These are phyloP conservation scores for Smithsoniella earleae DNA, from an alignment of 163 green algal species.

Conservation along the genomic window DNA sequence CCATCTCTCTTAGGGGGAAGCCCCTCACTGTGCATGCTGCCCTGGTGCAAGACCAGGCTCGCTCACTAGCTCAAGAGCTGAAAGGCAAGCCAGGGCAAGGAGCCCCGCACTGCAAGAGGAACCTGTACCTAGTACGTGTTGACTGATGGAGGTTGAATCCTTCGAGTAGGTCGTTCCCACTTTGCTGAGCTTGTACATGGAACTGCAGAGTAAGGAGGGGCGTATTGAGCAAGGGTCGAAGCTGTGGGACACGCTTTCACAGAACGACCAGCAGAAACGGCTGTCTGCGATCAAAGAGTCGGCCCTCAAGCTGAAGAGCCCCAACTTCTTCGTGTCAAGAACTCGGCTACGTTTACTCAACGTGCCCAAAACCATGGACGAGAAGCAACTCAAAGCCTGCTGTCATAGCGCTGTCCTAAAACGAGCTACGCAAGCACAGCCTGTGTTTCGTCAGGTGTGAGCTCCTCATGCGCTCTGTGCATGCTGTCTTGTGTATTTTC, in stretches of 20 bases:
- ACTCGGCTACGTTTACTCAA: slow-evolving; percentile 81
- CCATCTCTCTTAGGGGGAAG: slow-evolving; percentile 56
- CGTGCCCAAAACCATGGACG: slow-evolving; percentile 60
- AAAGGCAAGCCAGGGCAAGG: background rate
- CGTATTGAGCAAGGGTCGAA: slow-evolving; percentile 61
- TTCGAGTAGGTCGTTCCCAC: background rate
- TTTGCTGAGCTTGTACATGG: background rate
- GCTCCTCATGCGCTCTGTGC: background rate
- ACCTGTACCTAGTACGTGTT: slow-evolving; percentile 64
- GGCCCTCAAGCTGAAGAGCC: slow-evolving; percentile 75
- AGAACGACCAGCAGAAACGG: slow-evolving; percentile 45
- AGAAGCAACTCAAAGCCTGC: slow-evolving; percentile 60
- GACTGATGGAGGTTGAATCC: background rate
- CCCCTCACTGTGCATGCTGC: slow-evolving; percentile 67
- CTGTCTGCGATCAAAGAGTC: slow-evolving; percentile 54
- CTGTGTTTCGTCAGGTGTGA: slow-evolving; percentile 61
- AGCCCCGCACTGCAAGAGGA: slow-evolving; percentile 53
- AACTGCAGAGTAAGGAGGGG: slow-evolving; percentile 64
- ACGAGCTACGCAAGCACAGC: slow-evolving; percentile 73
- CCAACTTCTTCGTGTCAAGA: slow-evolving; percentile 82
- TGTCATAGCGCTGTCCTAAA: slow-evolving; percentile 62
- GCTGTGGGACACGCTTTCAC: slow-evolving; percentile 64
- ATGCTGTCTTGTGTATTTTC: background rate
- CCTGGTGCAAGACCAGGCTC: slow-evolving; percentile 58
- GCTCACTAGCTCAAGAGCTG: slow-evolving; percentile 45